phyloP scores from a whole-genome alignment of 2,329 filamentous ascomycete genomes.

The Apiospora phragmitis region DNA sequence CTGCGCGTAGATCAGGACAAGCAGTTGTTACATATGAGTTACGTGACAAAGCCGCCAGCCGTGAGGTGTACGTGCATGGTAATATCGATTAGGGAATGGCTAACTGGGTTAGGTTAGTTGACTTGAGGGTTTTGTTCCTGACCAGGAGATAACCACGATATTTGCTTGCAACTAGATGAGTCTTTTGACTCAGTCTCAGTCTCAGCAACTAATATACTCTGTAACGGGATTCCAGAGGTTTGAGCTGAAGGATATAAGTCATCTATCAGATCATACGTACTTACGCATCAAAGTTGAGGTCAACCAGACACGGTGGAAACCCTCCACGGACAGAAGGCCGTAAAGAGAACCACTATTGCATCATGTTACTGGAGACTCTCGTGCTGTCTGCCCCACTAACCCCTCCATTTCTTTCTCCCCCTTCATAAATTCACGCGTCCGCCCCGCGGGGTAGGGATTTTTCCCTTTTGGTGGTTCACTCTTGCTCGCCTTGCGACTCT shows the following conservation, averaged over 20 bases:
- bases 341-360: background rate
- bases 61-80: background rate
- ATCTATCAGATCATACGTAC: background rate
- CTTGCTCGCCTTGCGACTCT: constrained; percentile 10
- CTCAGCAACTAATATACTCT: background rate
- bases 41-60: background rate
- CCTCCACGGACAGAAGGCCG: background rate
- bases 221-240: background rate
- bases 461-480: constrained; percentile 8
- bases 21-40: background rate
- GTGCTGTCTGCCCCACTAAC: constrained; percentile 1
- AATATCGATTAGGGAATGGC: background rate
- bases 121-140: background rate
- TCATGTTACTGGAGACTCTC: background rate
- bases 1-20: background rate
- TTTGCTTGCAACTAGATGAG: background rate
- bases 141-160: background rate
- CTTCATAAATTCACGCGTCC: constrained; percentile 7
- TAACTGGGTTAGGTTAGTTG: background rate
- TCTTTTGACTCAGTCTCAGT: background rate
- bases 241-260: background rate
- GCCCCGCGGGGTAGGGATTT: constrained; percentile 1
- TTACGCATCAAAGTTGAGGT: background rate
- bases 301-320: background rate
- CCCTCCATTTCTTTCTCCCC: background rate